Percentiles rank a stretch among this genome's conserved stretches.
Evolutionary conservation across 768 basidiomycete species (phyloP).

Genomic region (Lentinula detonsa): DNA sequence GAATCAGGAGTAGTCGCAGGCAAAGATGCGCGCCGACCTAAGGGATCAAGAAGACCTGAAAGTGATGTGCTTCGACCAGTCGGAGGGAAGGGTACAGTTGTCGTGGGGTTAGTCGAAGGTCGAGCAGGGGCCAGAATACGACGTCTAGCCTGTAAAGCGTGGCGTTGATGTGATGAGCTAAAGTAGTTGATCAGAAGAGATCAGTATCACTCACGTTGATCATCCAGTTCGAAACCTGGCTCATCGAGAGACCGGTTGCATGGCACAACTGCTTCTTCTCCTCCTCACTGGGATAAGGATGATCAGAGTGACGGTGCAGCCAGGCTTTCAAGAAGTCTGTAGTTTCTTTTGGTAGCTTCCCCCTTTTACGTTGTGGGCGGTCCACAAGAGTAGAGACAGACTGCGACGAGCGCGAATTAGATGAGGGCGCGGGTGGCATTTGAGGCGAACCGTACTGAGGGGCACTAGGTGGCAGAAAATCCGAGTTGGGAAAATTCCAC

Average conservation of each 20-base stretch:
- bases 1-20: conserved; percentile 47
- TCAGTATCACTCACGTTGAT: conserved; percentile 53
- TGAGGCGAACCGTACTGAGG: conserved; percentile 33
- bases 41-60: conserved; percentile 33
- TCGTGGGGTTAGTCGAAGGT: conserved; percentile 70
- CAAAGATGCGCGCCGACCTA: conserved; percentile 58
- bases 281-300: conserved; percentile 85
- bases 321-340: conserved; percentile 87
- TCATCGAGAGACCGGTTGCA: conserved; percentile 83
- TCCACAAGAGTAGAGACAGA: conserved; percentile 59
- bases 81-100: conserved; percentile 66
- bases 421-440: conserved; percentile 29
- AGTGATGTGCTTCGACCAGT: conserved; percentile 37
- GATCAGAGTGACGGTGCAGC: conserved; percentile 84
- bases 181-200: conserved; percentile 14
- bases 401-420: conserved; percentile 48
- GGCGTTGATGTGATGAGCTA: conserved; percentile 7
- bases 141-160: conserved; percentile 55
- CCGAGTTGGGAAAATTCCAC: conserved; percentile 62
- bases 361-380: conserved; percentile 75
- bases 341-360: conserved; percentile 86
- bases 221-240: conserved; percentile 92
- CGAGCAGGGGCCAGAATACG: conserved; percentile 82
- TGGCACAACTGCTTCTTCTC: conserved; percentile 88
- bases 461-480: conserved; percentile 43